These are phyloP conservation scores for Alternaria brassicicola DNA, from an alignment of 2,329 filamentous ascomycete genomes.

Conservation along the genomic window DNA sequence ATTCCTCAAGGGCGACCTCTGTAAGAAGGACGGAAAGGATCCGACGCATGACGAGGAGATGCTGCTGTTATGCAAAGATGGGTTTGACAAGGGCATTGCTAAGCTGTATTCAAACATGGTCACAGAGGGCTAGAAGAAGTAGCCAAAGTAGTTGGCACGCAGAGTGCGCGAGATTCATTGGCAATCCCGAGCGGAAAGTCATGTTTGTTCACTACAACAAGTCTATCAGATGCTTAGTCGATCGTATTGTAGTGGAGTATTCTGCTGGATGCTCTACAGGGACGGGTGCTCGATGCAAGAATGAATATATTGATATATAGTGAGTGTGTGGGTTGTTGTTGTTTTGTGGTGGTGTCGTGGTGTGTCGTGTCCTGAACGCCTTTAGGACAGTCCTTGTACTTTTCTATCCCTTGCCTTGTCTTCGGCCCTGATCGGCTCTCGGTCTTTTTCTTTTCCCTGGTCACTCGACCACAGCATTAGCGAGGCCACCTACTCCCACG, in stretches of 20 bases:
- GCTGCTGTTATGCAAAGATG: conserved; percentile 6
- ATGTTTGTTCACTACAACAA: conserved; percentile 52
- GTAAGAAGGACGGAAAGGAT: conserved; percentile 5
- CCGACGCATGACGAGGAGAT: conserved; percentile 1
- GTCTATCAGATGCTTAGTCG: conserved; percentile 46
- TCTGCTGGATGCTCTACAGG: no score
- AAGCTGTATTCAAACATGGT: background rate
- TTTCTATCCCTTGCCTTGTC: no score
- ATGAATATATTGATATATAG: no score
- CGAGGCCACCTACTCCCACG: conserved; percentile 41
- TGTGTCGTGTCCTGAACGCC: no score
- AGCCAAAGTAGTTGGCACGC: background rate
- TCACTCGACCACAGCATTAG: no score
- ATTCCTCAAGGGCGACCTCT: conserved; percentile 4
- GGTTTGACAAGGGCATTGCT: conserved; percentile 6
- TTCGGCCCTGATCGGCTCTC: no score
- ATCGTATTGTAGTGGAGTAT: no score
- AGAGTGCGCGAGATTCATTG: conserved; percentile 9
- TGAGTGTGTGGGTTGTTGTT: no score
- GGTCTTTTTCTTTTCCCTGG: no score
- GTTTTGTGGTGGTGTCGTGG: no score
- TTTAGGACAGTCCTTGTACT: no score
- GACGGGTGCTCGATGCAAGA: no score
- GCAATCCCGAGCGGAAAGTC: conserved; percentile 24
- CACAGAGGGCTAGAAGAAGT: background rate